Base-by-base conservation (phyloP, 192 early-diverging fungal genomes). In the Umbelopsis vinacea region DNA sequence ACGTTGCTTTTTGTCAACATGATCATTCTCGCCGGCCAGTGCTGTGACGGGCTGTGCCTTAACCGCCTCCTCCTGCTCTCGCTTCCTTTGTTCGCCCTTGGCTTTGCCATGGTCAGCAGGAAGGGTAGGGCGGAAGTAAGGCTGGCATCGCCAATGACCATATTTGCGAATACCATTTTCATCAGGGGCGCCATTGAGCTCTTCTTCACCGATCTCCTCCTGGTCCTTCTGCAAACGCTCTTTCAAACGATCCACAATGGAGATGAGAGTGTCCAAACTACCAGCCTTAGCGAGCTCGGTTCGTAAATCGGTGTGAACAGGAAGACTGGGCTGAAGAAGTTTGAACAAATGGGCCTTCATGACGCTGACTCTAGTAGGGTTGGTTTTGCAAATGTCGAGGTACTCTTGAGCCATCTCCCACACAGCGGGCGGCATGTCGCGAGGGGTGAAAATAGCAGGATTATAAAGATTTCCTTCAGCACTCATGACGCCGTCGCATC, bases 311-410 rank as follows among this genome's bases (percentile, higher is more conserved):
- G 90, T 88, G 76, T 96, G 91, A 12, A 88, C 79, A 4, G 87
- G 84, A 33, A 98, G 79, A 71, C 90, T 90, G 24, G 85, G 84
- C 19, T 85, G 85, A 79, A 96, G 95, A 45, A 99, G 84, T 79
- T 97, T 98, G 79, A 99, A 99, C 71, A 99, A 57, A 74, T 99
- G 97, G 0, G 85, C 95, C 23, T 94, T 89, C 26, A 94, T 92
- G 74, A 82, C 85, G 12, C 84, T 69, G n/a, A 87, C 60, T n/a
- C 82, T 84, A 4, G 95, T 94, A 38, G 83, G 91, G 6, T 73
- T 73, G 14, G 67, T 67, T 26, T 82, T 78, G 74, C 92, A 94
- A 55, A 99, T 97, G 11, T 92, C 88, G 46, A 98, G 68, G 73
- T 98, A 99, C 84, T 96, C 96, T 33, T 90, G 80, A 6, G 94